These are phyloP conservation scores for Fusarium miscanthi DNA, from an alignment of 2,329 filamentous ascomycete species.

Conservation along the genomic window DNA sequence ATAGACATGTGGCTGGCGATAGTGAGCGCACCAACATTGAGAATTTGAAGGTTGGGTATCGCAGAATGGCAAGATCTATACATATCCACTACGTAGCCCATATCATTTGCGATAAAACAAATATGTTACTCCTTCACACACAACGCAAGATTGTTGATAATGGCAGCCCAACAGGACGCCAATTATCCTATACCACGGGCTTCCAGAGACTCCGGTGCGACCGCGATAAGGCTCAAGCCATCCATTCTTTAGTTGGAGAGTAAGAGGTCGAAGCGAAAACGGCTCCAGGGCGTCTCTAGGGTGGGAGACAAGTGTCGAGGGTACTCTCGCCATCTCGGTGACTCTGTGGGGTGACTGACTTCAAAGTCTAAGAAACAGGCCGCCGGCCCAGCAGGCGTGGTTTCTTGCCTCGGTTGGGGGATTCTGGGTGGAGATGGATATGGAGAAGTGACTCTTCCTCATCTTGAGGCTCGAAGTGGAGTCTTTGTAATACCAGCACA, in stretches of 20 bases:
- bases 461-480: constrained; percentile 24
- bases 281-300: neutral
- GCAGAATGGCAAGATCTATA: neutral
- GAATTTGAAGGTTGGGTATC: neutral
- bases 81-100: neutral
- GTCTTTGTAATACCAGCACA: neutral
- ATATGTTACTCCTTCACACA: neutral
- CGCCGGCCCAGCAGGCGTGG: constrained; percentile 1
- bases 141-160: constrained; percentile 5
- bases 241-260: neutral
- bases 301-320: too few relatives aligned
- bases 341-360: constrained; percentile 18
- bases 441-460: constrained; percentile 5
- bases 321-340: constrained; percentile 1
- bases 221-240: constrained; percentile 1
- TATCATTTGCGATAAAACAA: neutral
- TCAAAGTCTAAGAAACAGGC: constrained; percentile 18
- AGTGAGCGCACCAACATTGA: neutral
- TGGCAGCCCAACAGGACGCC: neutral
- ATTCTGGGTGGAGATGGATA: constrained; percentile 19
- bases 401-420: constrained; percentile 28
- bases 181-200: neutral
- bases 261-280: neutral
- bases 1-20: neutral
- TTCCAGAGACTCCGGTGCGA: constrained; percentile 6